phyloP scores from a whole-genome alignment of 1,139 yeast species.

The Blastobotrys buckinghamii region DNA sequence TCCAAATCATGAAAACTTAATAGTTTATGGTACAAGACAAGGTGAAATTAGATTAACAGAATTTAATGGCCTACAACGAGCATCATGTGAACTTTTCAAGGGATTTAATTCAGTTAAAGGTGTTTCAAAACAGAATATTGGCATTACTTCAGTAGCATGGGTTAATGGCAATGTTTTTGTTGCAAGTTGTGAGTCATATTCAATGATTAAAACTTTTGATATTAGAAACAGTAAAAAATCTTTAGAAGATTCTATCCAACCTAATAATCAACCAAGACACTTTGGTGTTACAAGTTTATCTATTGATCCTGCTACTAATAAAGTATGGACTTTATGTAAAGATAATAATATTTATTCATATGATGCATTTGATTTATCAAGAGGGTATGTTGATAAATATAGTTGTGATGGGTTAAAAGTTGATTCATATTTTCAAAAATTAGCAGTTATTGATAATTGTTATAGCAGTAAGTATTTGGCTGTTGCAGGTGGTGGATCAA shows the following conservation, averaged over 20 bases:
- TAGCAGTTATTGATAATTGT: conserved; percentile 10
- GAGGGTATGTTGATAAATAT: conserved; percentile 16
- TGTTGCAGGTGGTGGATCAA: conserved; percentile 19
- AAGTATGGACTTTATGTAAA: conserved; percentile 22
- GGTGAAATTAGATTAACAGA: background rate
- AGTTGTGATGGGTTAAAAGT: conserved; percentile 15
- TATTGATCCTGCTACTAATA: conserved; percentile 18
- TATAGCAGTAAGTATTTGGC: conserved; percentile 17
- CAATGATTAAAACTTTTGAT: conserved; percentile 11
- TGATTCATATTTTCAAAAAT: conserved; percentile 16
- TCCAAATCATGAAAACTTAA: background rate
- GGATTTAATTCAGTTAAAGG: background rate
- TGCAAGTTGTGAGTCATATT: conserved; percentile 10
- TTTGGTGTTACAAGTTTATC: conserved; percentile 21
- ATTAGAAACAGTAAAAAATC: conserved; percentile 1
- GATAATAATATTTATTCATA: conserved; percentile 19
- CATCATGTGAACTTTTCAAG: background rate
- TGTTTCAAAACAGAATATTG: background rate
- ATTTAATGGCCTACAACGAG: background rate
- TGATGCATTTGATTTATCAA: conserved; percentile 10
- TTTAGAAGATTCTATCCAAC: conserved; percentile 1
- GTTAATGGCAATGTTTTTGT: conserved; percentile 2
- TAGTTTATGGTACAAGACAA: background rate
- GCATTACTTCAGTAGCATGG: conserved; percentile 11
- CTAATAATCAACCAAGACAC: conserved; percentile 9